Base-by-base conservation (phyloP, 768 basidiomycete genomes). In the Termitomyces sp. region DNA sequence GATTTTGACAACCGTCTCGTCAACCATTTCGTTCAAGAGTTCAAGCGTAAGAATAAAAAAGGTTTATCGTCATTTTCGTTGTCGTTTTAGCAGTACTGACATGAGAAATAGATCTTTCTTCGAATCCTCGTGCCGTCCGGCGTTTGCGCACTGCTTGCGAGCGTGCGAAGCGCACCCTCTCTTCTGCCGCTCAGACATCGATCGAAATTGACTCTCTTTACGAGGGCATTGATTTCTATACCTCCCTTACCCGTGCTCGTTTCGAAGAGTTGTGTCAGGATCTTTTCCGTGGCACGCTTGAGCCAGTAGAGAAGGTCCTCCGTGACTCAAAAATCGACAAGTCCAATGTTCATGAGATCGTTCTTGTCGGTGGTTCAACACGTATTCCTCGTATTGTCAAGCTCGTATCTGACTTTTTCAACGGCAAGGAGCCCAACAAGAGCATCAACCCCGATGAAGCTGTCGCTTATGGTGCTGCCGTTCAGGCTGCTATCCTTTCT, bases 371-470 rank as follows among this genome's bases (percentile, higher is more conserved):
- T 73, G 96, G 96, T 61, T 98, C 96, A 50, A 98, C 96, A 56
- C 94, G 94, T 85, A 98, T 98, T 64, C 96, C 96, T 64, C 91
- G 92, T 73, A 90, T 98, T 68, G 88, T 93, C 72, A 95, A 97
- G 77, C 91, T 98, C 70, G 92, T 98, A 57, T 95, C 92, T 64
- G 95, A 98, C 75, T 97, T 91, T 85, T 98, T 98, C 83, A 92
- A 92, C 72, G 95, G 95, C 72, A 94, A 95, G 81, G 94, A 97
- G 79, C 95, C 93, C 68, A 94, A 94, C 83, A 97, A 95, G 84
- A 90, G 89, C 78, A 98, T 98, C 82, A 98, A 98, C 86, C 96
- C 96, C 53, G 96, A 98, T 64, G 96, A 98, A 78, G 95, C 96
- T 57, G 94, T 98, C 58, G 96, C 96, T 20, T 97, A 97, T 73